Conservation (phyloP, 192 early-diverging fungal species). For the Backusella tarrabulga region DNA sequence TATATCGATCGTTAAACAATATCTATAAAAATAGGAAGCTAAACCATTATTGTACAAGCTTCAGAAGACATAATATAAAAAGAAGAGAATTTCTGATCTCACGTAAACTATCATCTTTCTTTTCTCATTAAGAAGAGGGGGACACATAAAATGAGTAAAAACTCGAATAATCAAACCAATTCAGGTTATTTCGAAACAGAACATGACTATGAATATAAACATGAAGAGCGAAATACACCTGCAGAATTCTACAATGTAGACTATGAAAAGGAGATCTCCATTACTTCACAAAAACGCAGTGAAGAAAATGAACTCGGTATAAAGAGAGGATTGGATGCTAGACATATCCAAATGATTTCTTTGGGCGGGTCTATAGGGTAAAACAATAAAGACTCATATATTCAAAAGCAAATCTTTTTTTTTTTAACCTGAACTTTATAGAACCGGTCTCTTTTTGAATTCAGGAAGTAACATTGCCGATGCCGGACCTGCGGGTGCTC, state of each 20-base stretch:
- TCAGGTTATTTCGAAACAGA: background rate
- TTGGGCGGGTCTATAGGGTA: constrained; percentile 33
- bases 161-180: background rate
- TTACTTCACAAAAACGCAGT: background rate
- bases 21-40: too few relatives aligned
- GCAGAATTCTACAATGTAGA: background rate
- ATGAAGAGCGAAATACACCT: background rate
- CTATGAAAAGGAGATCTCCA: background rate
- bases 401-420: background rate
- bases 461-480: constrained; percentile 62
- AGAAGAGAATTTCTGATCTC: too few relatives aligned
- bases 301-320: background rate
- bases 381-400: too few relatives aligned
- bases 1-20: too few relatives aligned
- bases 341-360: constrained; percentile 36
- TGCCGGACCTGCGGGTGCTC: constrained; percentile 69
- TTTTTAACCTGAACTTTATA: background rate
- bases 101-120: background rate
- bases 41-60: too few relatives aligned
- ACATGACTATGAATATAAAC: background rate
- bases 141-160: too few relatives aligned
- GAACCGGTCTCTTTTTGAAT: constrained; percentile 75
- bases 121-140: background rate
- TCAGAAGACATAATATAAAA: too few relatives aligned
- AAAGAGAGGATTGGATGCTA: constrained; percentile 22